Evolutionary conservation across 176 grass and related monocot species (phyloP).

Genomic region (Chrysopogon serrulatus): DNA sequence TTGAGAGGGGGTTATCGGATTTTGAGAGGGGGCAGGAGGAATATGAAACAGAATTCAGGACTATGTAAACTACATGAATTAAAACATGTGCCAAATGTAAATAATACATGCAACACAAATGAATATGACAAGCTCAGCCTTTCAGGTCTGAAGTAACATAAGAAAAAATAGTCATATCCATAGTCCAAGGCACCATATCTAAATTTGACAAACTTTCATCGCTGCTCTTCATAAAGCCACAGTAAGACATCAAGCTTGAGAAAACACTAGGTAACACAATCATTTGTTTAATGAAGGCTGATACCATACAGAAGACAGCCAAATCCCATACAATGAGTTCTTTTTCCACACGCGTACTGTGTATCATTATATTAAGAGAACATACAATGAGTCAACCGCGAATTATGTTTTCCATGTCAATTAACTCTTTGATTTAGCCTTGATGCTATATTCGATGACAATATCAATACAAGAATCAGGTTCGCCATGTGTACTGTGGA

Average conservation of each 20-base stretch:
- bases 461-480: neutral
- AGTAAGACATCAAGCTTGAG: neutral
- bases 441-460: neutral
- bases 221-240: neutral
- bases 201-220: neutral
- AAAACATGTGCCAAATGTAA: neutral
- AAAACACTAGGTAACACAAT: neutral
- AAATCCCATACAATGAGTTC: neutral
- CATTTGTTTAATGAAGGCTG: neutral
- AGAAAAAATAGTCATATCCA: neutral
- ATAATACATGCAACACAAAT: neutral
- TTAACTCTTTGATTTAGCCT: neutral
- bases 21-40: neutral
- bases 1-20: neutral
- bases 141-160: neutral
- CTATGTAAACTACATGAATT: neutral
- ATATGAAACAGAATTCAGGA: too few relatives aligned
- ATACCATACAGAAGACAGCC: neutral
- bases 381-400: neutral
- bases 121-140: neutral
- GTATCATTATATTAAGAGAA: neutral
- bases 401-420: neutral
- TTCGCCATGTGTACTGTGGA: conserved; percentile 11
- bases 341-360: neutral
- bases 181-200: neutral